Evolutionary conservation across 2,329 filamentous ascomycete species (phyloP).

Genomic region (Fusarium armeniacum): DNA sequence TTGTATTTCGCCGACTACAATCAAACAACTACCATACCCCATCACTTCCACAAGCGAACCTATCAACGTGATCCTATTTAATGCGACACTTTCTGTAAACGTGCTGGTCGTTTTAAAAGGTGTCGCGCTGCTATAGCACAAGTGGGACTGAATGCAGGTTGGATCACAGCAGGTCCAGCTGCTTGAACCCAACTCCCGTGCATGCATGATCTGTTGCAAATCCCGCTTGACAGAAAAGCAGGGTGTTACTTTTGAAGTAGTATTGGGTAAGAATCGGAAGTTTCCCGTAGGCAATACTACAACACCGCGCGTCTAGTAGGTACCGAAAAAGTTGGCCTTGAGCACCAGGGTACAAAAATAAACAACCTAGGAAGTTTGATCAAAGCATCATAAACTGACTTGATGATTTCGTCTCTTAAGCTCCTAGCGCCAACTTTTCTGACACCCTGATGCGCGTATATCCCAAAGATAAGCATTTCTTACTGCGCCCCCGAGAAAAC

Average conservation of each 20-base stretch:
- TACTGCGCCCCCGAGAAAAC: constrained; percentile 2
- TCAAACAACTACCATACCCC: constrained; percentile 19
- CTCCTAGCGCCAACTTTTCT: too few relatives aligned
- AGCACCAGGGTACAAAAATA: too few relatives aligned
- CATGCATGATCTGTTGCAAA: constrained; percentile 42
- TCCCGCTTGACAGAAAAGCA: constrained; percentile 5
- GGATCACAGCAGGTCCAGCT: constrained; percentile 26
- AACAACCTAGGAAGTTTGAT: too few relatives aligned
- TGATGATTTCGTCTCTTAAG: too few relatives aligned
- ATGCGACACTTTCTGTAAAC: constrained; percentile 11
- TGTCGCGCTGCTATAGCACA: constrained; percentile 15
- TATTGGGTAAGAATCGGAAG: constrained; percentile 35
- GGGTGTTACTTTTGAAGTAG: not conserved
- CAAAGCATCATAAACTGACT: too few relatives aligned
- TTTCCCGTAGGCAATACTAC: constrained; percentile 32
- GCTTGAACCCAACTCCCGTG: constrained; percentile 31
- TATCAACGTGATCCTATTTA: constrained; percentile 29
- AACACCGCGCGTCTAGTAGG: constrained; percentile 19
- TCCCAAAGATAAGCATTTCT: constrained; percentile 33
- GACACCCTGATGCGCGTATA: too few relatives aligned
- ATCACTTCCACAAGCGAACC: constrained; percentile 43
- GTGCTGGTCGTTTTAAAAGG: constrained; percentile 16
- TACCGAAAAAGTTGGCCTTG: too few relatives aligned
- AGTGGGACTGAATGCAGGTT: constrained; percentile 23
- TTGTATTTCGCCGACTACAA: not conserved